Evolutionary conservation across 768 basidiomycete genomes (phyloP).

Genomic region (Lactifluus subvellereus): DNA sequence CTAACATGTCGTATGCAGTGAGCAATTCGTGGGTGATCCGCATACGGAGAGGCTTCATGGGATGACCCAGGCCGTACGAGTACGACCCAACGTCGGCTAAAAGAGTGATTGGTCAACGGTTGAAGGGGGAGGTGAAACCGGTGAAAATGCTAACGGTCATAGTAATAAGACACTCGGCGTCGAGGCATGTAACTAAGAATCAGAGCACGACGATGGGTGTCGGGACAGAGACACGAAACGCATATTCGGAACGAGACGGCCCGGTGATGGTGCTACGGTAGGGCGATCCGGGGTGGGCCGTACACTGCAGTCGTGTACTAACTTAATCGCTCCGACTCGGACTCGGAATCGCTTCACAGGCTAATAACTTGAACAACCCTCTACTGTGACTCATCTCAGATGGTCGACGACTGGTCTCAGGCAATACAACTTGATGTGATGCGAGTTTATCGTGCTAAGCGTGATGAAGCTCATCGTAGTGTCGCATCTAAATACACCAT

Average conservation of each 20-base stretch:
- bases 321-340: too few species aligned
- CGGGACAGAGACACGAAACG: not conserved
- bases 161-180: constrained; percentile 74
- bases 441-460: constrained; percentile 75
- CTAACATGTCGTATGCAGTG: constrained; percentile 86
- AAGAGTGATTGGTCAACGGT: not conserved
- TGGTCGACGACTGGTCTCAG: constrained; percentile 24
- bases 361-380: not conserved
- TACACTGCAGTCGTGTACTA: too few species aligned
- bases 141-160: constrained; percentile 48
- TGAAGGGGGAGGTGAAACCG: not conserved
- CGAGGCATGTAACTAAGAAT: constrained; percentile 47
- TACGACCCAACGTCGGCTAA: constrained; percentile 68
- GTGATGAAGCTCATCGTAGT: constrained; percentile 59
- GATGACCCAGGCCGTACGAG: constrained; percentile 83
- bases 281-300: not conserved
- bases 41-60: constrained; percentile 96
- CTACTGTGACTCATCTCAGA: not conserved
- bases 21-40: constrained; percentile 90
- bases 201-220: not conserved
- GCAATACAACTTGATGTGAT: constrained; percentile 58
- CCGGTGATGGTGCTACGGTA: not conserved
- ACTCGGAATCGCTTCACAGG: too few species aligned
- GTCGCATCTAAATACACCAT: constrained; percentile 85
- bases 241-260: not conserved